Base-by-base conservation (phyloP, 164 flowering plant species). In the Dillenia suffruticosa region DNA sequence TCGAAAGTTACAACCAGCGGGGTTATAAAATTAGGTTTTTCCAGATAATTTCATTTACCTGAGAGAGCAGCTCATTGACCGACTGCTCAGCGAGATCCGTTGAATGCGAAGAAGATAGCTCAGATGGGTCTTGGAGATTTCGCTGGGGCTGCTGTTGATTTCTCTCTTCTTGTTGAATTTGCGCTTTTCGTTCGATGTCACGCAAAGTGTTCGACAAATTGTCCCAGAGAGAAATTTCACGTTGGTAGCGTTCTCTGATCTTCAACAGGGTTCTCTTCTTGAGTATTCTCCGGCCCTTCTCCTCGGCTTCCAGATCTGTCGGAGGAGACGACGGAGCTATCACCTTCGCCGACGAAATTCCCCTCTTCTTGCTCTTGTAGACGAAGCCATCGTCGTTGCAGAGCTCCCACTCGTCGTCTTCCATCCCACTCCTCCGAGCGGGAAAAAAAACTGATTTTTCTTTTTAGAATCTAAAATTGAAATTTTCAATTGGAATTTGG, bases 311-410 rank as follows among this genome's bases (percentile, higher is more conserved):
- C 7, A 73, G 78, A 63, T 73, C 78, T 1, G 74, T 67, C 5
- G 63, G 59, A 44, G 60, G 52, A 58, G 63, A 51, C 50, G 70
- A 48, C n/a, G 65, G 64, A 17, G 19, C 59, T 9, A 63, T 46
- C 54, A 16, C 58, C 65, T 53, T 43, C 45, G 49, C 46, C 50
- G 49, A 60, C 46, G 53, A 57, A 62, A 66, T 62, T 50, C 77
- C 66, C 50, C 74, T 79, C 72, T 76, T 85, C 74, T 76, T 68
- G 54, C 89, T 74, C 72, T 79, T 82, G 86, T 81, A 84, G 65
- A 84, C 76, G 76, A 89, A 86, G 46, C 90, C 96, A 46, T 82
- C 86, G 68, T 89, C 94, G 79, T 85, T 83, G 70, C 79, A 72
- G 43, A 82, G 72, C 69, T 84, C 92, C 90, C 90, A 86, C 16